phyloP scores from a whole-genome alignment of 2,329 filamentous ascomycete genomes.

The Fusarium continuum region DNA sequence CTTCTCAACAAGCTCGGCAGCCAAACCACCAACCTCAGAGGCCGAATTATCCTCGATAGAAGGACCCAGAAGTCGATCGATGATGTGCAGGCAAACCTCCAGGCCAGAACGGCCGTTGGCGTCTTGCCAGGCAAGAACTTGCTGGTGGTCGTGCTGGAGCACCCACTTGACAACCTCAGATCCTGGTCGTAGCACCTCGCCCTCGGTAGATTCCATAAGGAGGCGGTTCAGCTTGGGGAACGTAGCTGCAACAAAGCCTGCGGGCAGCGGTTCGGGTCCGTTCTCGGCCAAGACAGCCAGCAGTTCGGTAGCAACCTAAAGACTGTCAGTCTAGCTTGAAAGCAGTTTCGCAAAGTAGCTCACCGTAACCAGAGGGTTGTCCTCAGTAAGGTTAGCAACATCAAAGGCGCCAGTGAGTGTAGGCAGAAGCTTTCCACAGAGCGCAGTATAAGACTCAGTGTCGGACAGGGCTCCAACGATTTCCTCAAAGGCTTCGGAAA shows the following conservation, averaged over 20 bases:
- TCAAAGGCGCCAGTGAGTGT: conserved; percentile 90
- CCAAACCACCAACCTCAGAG: conserved; percentile 93
- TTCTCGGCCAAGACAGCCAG: conserved; percentile 83
- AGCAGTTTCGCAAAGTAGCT: conserved; percentile 36
- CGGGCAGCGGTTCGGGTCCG: conserved; percentile 84
- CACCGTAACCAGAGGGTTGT: conserved; percentile 82
- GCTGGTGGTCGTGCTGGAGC: conserved; percentile 86
- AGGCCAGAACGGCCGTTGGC: conserved; percentile 82
- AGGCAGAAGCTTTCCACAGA: conserved; percentile 88
- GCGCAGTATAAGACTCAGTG: conserved; percentile 74
- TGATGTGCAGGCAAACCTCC: conserved; percentile 88
- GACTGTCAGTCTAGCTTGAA: conserved; percentile 29
- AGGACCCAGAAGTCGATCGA: conserved; percentile 87
- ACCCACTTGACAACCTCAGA: conserved; percentile 90
- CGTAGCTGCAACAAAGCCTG: conserved; percentile 83
- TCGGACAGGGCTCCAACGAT: conserved; percentile 76
- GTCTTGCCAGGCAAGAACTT: conserved; percentile 88
- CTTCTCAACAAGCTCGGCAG: conserved; percentile 94
- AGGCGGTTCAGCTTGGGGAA: conserved; percentile 88
- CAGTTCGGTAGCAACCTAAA: conserved; percentile 80
- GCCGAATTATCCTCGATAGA: conserved; percentile 91
- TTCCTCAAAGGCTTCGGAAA: conserved; percentile 91
- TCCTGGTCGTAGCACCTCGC: conserved; percentile 85
- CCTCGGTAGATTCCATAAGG: conserved; percentile 84
- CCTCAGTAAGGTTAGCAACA: conserved; percentile 83